Evolutionary conservation across 495 filamentous ascomycete genomes (phyloP).

Genomic region (Talaromyces ruber): DNA sequence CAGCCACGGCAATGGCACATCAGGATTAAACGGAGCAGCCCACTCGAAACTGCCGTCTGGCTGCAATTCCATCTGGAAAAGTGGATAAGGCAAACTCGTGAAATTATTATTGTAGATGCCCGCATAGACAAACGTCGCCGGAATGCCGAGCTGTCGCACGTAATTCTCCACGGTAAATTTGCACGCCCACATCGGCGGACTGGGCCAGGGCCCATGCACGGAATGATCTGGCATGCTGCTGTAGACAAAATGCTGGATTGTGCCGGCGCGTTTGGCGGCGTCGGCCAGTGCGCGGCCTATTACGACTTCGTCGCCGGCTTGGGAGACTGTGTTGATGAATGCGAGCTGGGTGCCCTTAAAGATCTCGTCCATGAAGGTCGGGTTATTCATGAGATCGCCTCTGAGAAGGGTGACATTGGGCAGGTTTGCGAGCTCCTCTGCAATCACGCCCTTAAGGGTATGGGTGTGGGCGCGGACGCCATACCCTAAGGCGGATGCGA

Average conservation of each 20-base stretch:
- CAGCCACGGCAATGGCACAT: slow-evolving; percentile 87
- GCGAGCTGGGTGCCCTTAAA: slow-evolving; percentile 80
- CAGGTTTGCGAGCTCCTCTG: slow-evolving; percentile 68
- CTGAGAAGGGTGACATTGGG: slow-evolving; percentile 78
- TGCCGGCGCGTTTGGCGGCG: slow-evolving; percentile 72
- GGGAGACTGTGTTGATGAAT: slow-evolving; percentile 96
- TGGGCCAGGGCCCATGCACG: slow-evolving; percentile 65
- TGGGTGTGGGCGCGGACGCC: slow-evolving; percentile 82
- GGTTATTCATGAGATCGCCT: slow-evolving; percentile 68
- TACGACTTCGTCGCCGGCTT: slow-evolving; percentile 83
- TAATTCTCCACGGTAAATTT: slow-evolving; percentile 92
- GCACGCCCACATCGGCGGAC: slow-evolving; percentile 80
- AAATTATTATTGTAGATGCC: slow-evolving; percentile 99
- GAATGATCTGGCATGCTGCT: slow-evolving; percentile 95
- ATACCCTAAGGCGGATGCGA: slow-evolving; percentile 86
- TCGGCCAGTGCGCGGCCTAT: slow-evolving; percentile 84
- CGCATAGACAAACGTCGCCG: slow-evolving; percentile 87
- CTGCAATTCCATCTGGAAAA: slow-evolving; percentile 88
- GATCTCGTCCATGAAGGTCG: slow-evolving; percentile 60
- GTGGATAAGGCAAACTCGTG: slow-evolving; percentile 81
- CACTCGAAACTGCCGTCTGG: slow-evolving; percentile 80
- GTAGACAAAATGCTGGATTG: slow-evolving; percentile 85
- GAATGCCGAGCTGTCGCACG: slow-evolving; percentile 70
- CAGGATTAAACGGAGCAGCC: slow-evolving; percentile 88
- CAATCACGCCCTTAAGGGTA: slow-evolving; percentile 72